Evolutionary conservation across 2,329 filamentous ascomycete species (phyloP).

Genomic region (Mycosphaerella arachidis): DNA sequence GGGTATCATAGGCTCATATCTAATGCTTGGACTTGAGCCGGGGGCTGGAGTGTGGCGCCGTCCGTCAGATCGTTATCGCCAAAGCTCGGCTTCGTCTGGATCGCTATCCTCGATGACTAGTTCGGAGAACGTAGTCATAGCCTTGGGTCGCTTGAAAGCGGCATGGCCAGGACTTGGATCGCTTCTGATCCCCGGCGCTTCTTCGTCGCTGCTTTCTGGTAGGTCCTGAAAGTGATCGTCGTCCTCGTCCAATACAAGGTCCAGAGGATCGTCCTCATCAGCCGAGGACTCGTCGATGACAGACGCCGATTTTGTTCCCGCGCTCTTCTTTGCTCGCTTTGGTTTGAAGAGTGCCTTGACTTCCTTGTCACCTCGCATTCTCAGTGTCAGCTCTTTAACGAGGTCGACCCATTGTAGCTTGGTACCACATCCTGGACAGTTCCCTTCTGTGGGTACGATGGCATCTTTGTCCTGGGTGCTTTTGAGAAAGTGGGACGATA

Average conservation of each 20-base stretch:
- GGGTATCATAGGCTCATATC: neutral
- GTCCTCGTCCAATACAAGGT: slow-evolving; percentile 8
- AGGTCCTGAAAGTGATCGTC: slow-evolving; percentile 32
- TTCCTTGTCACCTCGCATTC: slow-evolving; percentile 66
- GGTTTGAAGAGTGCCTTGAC: slow-evolving; percentile 62
- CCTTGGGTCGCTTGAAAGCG: slow-evolving; percentile 29
- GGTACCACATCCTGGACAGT: slow-evolving; percentile 65
- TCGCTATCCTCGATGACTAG: slow-evolving; percentile 54
- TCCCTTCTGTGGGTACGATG: slow-evolving; percentile 56
- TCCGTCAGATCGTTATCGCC: slow-evolving; percentile 28
- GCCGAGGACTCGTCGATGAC: slow-evolving; percentile 17
- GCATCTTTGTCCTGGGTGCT: slow-evolving; percentile 34
- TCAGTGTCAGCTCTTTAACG: slow-evolving; percentile 75
- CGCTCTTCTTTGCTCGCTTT: slow-evolving; percentile 18
- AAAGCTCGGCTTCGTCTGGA: slow-evolving; percentile 45
- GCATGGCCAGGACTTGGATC: slow-evolving; percentile 20
- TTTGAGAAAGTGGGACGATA: slow-evolving; percentile 50
- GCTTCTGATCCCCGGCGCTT: slow-evolving; percentile 11
- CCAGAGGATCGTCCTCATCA: slow-evolving; percentile 21
- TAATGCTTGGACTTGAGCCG: neutral
- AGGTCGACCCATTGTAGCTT: slow-evolving; percentile 68
- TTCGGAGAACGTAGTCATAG: slow-evolving; percentile 19
- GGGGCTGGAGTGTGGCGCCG: neutral
- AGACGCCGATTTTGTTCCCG: slow-evolving; percentile 10
- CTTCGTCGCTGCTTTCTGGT: slow-evolving; percentile 27